These are phyloP conservation scores for Bipolaris zeicola DNA, from an alignment of 2,329 filamentous ascomycete species.

Conservation along the genomic window DNA sequence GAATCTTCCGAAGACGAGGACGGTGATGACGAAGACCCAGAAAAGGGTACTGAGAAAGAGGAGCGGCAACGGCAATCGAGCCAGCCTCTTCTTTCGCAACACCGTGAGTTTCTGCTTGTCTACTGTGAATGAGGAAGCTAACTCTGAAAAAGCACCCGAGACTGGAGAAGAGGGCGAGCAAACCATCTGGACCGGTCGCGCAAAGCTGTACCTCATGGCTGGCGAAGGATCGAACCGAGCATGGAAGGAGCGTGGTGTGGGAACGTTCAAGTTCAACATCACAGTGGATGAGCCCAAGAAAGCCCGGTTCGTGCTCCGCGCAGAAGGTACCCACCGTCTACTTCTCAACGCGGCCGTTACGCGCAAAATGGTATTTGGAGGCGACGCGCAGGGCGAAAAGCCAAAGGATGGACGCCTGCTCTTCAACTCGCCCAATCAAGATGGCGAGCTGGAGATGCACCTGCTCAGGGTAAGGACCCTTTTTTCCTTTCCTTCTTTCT, in stretches of 20 bases:
- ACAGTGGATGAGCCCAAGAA: constrained; percentile 48
- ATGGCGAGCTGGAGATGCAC: constrained; percentile 59
- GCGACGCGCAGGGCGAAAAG: constrained; percentile 65
- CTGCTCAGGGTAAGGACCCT: constrained; percentile 60
- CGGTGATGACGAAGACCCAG: constrained; percentile 51
- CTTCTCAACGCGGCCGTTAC: constrained; percentile 84
- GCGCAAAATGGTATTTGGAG: constrained; percentile 78
- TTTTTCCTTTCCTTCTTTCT: neutral
- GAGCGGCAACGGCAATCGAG: constrained; percentile 28
- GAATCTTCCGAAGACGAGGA: constrained; percentile 61
- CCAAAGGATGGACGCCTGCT: constrained; percentile 73
- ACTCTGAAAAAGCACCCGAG: constrained; percentile 62
- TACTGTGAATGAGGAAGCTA: constrained; percentile 12
- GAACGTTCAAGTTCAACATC: constrained; percentile 80
- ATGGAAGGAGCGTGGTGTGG: constrained; percentile 90
- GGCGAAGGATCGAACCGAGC: constrained; percentile 60
- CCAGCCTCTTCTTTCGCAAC: constrained; percentile 61
- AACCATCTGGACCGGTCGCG: constrained; percentile 75
- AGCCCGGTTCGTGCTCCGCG: constrained; percentile 83
- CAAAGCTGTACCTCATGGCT: constrained; percentile 83
- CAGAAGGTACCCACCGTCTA: constrained; percentile 85
- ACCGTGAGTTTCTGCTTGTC: constrained; percentile 60
- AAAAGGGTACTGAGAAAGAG: constrained; percentile 40
- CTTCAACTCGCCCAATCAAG: constrained; percentile 62
- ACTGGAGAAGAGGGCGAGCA: constrained; percentile 86